Percentiles rank a stretch among this genome's conserved stretches.
These are phyloP conservation scores for Thinopyrum elongatum DNA, from an alignment of 176 grass and related monocot species.

Conservation along the genomic window DNA sequence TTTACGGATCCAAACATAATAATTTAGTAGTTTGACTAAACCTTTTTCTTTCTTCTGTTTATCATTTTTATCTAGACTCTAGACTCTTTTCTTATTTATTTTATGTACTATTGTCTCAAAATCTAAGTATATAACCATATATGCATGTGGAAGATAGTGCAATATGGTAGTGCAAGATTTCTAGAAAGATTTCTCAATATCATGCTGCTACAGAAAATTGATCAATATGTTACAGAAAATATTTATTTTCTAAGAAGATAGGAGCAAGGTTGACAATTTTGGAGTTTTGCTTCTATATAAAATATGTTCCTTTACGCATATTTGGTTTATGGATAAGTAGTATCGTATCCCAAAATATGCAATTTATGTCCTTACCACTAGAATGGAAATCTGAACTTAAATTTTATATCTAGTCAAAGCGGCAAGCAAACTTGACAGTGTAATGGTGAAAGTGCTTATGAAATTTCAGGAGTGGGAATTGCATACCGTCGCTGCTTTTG, in stretches of 20 bases:
- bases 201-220: background rate
- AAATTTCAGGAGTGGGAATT: slow-evolving; percentile 74
- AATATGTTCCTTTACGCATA: background rate
- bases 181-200: background rate
- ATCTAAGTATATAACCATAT: background rate
- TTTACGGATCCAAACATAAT: too few species aligned
- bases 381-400: background rate
- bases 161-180: background rate
- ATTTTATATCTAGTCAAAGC: background rate
- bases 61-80: background rate
- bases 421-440: background rate
- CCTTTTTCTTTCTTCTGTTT: background rate
- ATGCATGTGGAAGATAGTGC: background rate
- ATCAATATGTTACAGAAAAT: background rate
- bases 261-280: background rate
- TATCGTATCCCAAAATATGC: background rate
- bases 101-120: background rate
- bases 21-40: background rate
- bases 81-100: background rate
- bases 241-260: background rate
- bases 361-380: background rate
- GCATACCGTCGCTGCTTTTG: slow-evolving; percentile 67
- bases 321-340: background rate
- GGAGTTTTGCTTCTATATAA: background rate
- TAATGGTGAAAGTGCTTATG: background rate